These are phyloP conservation scores for Aspergillus melleus DNA, from an alignment of 2,329 filamentous ascomycete species.

Conservation along the genomic window DNA sequence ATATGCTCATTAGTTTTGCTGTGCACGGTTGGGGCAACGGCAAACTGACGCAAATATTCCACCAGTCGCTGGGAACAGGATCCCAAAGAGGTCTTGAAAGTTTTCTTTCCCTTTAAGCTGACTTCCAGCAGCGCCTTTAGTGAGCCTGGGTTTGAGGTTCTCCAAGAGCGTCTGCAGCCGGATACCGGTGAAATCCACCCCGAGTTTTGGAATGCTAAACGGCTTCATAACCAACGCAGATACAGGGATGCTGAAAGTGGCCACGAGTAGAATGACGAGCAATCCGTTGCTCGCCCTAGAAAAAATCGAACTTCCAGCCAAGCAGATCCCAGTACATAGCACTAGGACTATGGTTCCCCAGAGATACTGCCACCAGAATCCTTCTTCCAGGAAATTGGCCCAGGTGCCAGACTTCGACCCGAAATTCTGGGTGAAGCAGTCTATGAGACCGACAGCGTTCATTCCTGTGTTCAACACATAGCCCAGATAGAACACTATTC, in stretches of 20 bases:
- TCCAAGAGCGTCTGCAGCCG: slow-evolving; percentile 66
- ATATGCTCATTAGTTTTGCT: slow-evolving; percentile 49
- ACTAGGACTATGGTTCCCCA: slow-evolving; percentile 71
- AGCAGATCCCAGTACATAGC: slow-evolving; percentile 71
- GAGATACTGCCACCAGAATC: slow-evolving; percentile 75
- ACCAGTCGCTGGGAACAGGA: slow-evolving; percentile 73
- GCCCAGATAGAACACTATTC: slow-evolving; percentile 87
- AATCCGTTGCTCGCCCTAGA: slow-evolving; percentile 77
- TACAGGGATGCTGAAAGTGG: slow-evolving; percentile 78
- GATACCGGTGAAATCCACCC: slow-evolving; percentile 77
- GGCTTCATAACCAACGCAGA: slow-evolving; percentile 70
- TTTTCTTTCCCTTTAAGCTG: slow-evolving; percentile 64
- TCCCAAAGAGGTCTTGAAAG: slow-evolving; percentile 81
- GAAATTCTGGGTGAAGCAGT: slow-evolving; percentile 77
- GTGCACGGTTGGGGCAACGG: slow-evolving; percentile 39
- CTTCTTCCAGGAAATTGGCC: slow-evolving; percentile 63
- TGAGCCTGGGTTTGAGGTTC: slow-evolving; percentile 71
- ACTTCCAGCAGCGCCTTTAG: slow-evolving; percentile 61
- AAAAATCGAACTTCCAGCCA: slow-evolving; percentile 78
- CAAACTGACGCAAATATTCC: slow-evolving; percentile 56
- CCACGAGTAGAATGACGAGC: slow-evolving; percentile 67
- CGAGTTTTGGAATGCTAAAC: slow-evolving; percentile 62
- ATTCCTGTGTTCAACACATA: slow-evolving; percentile 82
- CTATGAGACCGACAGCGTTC: slow-evolving; percentile 82
- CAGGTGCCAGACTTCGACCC: slow-evolving; percentile 58